These are phyloP conservation scores for Ceratorhiza oryzae-sativae DNA, from an alignment of 1,284 basidiomycete species.

Conservation along the genomic window DNA sequence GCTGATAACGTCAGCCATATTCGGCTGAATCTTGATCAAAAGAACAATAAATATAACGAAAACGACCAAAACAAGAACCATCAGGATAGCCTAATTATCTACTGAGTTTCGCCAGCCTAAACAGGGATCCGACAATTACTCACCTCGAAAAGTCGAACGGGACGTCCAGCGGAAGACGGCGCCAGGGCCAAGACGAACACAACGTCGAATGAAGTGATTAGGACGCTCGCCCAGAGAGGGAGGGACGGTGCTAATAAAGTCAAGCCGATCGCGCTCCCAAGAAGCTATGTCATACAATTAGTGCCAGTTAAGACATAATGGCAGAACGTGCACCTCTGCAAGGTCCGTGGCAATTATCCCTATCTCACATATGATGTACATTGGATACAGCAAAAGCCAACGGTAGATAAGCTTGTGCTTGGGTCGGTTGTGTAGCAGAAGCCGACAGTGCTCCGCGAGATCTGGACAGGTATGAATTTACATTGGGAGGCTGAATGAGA, in stretches of 20 bases:
- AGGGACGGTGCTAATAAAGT: constrained; percentile 82
- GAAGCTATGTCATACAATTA: constrained; percentile 55
- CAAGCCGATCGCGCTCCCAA: constrained; percentile 81
- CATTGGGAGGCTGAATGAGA: constrained; percentile 44
- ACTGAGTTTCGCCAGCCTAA: constrained; percentile 57
- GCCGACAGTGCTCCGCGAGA: constrained; percentile 47
- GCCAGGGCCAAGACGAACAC: constrained; percentile 71
- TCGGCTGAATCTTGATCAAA: constrained; percentile 73
- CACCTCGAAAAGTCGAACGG: constrained; percentile 76
- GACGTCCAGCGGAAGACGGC: constrained; percentile 50
- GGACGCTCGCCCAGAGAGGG: constrained; percentile 80
- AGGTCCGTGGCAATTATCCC: constrained; percentile 85
- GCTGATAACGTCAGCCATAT: constrained; percentile 80
- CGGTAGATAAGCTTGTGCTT: constrained; percentile 35
- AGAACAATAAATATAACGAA: constrained; percentile 84
- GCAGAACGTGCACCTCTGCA: constrained; percentile 57
- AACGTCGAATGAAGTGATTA: constrained; percentile 86
- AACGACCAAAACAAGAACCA: constrained; percentile 71
- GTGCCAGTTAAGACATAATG: background rate
- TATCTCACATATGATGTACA: constrained; percentile 61
- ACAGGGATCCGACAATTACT: background rate
- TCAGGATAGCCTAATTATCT: constrained; percentile 43
- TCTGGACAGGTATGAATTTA: constrained; percentile 52
- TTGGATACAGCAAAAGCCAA: constrained; percentile 39
- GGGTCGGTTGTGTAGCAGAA: constrained; percentile 27